These are phyloP conservation scores for Pyrus bretschneideri DNA, from an alignment of 306 rosid genomes.

Conservation along the genomic window DNA sequence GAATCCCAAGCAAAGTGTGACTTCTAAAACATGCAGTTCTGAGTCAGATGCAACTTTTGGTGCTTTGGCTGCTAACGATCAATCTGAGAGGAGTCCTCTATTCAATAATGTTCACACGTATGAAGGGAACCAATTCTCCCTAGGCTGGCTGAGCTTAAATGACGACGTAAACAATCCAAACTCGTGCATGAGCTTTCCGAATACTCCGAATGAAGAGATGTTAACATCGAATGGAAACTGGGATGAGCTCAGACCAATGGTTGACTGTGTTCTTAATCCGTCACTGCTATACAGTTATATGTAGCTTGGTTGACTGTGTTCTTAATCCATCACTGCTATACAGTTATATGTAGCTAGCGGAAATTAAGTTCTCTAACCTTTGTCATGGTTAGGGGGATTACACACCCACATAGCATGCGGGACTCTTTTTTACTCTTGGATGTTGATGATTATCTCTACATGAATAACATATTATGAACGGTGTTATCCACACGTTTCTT, in stretches of 20 bases:
- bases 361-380: not conserved
- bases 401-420: not conserved
- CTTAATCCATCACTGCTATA: conserved; percentile 3
- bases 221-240: conserved; percentile 5
- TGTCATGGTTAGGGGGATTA: not conserved
- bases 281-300: not conserved
- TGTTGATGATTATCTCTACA: not conserved
- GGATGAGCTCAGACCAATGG: conserved; percentile 19
- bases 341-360: not conserved
- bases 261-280: conserved; percentile 15
- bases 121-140: not conserved
- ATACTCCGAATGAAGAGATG: not conserved
- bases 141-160: conserved; percentile 1
- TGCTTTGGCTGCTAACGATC: not conserved
- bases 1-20: not conserved
- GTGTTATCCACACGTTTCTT: rapidly evolving
- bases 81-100: not conserved
- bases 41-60: conserved; percentile 8
- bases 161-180: conserved; percentile 8
- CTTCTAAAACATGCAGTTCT: conserved; percentile 5
- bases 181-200: conserved; percentile 3
- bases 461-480: not conserved
- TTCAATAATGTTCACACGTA: not conserved
- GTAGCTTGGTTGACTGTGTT: conserved; percentile 14
- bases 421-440: not conserved